Evolutionary conservation across 2,329 filamentous ascomycete species (phyloP).

Genomic region (Paecilomyces niveus): DNA sequence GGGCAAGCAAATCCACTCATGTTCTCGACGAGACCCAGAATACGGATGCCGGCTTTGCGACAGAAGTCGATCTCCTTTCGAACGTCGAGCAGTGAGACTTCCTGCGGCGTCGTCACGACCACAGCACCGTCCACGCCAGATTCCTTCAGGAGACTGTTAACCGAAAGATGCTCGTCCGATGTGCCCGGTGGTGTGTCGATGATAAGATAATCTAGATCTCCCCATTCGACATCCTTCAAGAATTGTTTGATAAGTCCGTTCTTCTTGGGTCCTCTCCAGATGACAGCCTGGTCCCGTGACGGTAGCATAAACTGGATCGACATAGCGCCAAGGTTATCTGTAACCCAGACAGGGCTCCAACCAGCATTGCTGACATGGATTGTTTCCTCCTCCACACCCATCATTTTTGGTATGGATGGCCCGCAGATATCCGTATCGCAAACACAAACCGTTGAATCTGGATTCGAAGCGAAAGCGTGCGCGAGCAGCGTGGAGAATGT

Average conservation of each 20-base stretch:
- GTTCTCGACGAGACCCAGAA: constrained; percentile 91
- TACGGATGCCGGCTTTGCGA: constrained; percentile 79
- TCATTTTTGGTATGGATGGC: constrained; percentile 96
- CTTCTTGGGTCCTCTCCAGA: constrained; percentile 97
- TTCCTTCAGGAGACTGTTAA: constrained; percentile 86
- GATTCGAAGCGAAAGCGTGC: constrained; percentile 79
- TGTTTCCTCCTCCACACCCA: constrained; percentile 89
- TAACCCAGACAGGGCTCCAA: constrained; percentile 93
- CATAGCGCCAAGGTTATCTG: constrained; percentile 92
- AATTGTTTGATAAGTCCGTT: constrained; percentile 98
- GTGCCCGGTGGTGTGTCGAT: constrained; percentile 96
- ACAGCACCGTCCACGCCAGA: constrained; percentile 90
- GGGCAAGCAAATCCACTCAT: constrained; percentile 98
- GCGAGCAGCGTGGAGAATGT: constrained; percentile 85
- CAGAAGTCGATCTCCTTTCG: constrained; percentile 98
- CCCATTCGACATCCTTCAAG: constrained; percentile 96
- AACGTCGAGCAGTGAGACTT: constrained; percentile 85
- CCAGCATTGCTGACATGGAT: constrained; percentile 84
- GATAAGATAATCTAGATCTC: constrained; percentile 83
- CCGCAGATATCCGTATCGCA: constrained; percentile 99
- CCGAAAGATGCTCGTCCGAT: constrained; percentile 87
- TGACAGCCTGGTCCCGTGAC: constrained; percentile 86
- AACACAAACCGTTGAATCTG: constrained; percentile 73
- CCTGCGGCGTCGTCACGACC: constrained; percentile 89
- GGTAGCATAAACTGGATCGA: constrained; percentile 98